phyloP scores from a whole-genome alignment of 768 basidiomycete genomes.

The Tubosaeta brunneosetosa region DNA sequence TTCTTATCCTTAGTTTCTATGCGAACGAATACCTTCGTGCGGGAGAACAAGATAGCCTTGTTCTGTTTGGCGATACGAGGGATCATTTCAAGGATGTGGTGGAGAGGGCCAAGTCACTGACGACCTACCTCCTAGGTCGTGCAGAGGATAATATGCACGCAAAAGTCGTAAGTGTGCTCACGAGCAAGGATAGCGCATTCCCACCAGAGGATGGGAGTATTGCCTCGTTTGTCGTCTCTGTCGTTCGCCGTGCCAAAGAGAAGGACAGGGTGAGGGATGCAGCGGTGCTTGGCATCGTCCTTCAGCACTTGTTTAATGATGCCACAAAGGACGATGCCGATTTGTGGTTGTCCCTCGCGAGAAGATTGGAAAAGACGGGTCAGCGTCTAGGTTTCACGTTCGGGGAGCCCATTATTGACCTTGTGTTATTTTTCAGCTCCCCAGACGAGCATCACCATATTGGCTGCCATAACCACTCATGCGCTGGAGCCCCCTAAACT shows the following conservation, averaged over 20 bases:
- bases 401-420: neutral
- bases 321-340: constrained; percentile 65
- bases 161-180: constrained; percentile 34
- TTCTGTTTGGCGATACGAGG: constrained; percentile 22
- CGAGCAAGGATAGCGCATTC: constrained; percentile 24
- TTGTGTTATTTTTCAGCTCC: constrained; percentile 46
- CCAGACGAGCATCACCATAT: constrained; percentile 61
- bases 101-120: constrained; percentile 45
- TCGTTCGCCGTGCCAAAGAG: constrained; percentile 29
- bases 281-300: constrained; percentile 54
- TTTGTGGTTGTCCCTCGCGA: constrained; percentile 68
- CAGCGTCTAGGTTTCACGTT: constrained; percentile 15
- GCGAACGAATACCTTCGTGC: constrained; percentile 58
- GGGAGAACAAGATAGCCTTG: constrained; percentile 47
- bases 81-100: constrained; percentile 36
- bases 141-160: constrained; percentile 50
- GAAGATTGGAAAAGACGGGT: constrained; percentile 62
- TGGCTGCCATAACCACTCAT: constrained; percentile 53
- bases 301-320: constrained; percentile 57
- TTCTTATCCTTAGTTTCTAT: constrained; percentile 58
- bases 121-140: constrained; percentile 55
- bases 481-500: constrained; percentile 68
- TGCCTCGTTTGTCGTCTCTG: constrained; percentile 29
- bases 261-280: constrained; percentile 50
- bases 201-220: constrained; percentile 15